phyloP scores from a whole-genome alignment of 108 stramenopile species.

The Fragilaria crotonensis region DNA sequence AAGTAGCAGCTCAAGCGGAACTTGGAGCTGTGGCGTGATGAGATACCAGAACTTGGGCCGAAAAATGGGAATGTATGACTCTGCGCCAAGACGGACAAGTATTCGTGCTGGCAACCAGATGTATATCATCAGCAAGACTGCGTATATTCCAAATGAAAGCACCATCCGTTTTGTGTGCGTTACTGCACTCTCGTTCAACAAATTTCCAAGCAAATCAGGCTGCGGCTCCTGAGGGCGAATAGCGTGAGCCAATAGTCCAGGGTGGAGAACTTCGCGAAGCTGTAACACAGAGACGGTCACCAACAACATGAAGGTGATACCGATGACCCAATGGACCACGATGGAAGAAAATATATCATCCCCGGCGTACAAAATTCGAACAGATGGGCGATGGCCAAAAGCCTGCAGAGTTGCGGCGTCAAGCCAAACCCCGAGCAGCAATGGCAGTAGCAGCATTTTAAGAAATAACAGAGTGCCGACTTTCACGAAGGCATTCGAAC shows the following conservation, averaged over 20 bases:
- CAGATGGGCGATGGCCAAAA: slow-evolving; percentile 42
- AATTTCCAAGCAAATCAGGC: slow-evolving; percentile 87
- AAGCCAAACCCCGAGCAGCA: slow-evolving; percentile 64
- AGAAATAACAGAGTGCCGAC: slow-evolving; percentile 76
- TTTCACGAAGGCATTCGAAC: slow-evolving; percentile 56
- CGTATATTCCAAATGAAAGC: slow-evolving; percentile 58
- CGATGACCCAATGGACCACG: slow-evolving; percentile 84
- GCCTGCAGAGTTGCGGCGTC: slow-evolving; percentile 59
- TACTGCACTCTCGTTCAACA: slow-evolving; percentile 78
- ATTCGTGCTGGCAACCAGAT: slow-evolving; percentile 59
- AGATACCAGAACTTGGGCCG: slow-evolving; percentile 72
- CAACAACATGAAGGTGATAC: slow-evolving; percentile 96
- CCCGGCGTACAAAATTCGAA: slow-evolving; percentile 56
- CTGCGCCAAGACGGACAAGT: slow-evolving; percentile 28
- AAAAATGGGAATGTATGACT: slow-evolving; percentile 38
- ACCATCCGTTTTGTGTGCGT: slow-evolving; percentile 86
- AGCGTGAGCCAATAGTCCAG: slow-evolving; percentile 74
- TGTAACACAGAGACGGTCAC: slow-evolving; percentile 92
- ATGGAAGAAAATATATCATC: slow-evolving; percentile 69
- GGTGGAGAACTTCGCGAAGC: slow-evolving; percentile 90
- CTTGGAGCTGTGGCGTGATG: slow-evolving; percentile 79
- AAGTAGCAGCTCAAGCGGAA: slow-evolving; percentile 84
- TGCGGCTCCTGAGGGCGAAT: slow-evolving; percentile 98
- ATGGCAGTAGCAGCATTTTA: slow-evolving; percentile 81
- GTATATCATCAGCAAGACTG: slow-evolving; percentile 50